Percentiles rank a stretch among this genome's conserved stretches.
phyloP scores from a whole-genome alignment of 164 flowering plant species.

The Malania oleifera region DNA sequence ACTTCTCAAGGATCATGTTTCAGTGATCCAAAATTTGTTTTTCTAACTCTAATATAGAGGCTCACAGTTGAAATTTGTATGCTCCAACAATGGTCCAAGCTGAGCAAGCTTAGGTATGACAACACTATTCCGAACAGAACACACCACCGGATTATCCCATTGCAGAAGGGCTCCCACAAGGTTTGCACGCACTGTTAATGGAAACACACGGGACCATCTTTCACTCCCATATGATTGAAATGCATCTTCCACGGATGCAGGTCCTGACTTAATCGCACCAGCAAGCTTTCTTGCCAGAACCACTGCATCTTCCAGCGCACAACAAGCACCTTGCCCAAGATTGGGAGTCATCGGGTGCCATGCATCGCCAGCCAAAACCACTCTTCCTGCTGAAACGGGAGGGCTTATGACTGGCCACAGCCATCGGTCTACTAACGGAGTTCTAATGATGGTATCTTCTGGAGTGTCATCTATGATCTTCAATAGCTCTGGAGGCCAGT shows the following conservation, averaged over 20 bases:
- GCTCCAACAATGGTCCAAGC: slow-evolving; percentile 77
- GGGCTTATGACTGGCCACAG: slow-evolving; percentile 77
- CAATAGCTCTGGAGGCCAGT: slow-evolving; percentile 63
- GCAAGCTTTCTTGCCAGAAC: slow-evolving; percentile 65
- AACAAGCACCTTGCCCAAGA: slow-evolving; percentile 95
- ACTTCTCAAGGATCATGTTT: not conserved
- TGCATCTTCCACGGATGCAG: slow-evolving; percentile 42
- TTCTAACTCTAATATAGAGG: slow-evolving; percentile 27
- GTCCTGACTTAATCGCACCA: slow-evolving; percentile 30
- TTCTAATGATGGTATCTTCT: slow-evolving; percentile 59
- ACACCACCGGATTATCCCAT: slow-evolving; percentile 70
- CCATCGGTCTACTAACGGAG: slow-evolving; percentile 82
- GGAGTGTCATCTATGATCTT: slow-evolving; percentile 55
- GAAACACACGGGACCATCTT: slow-evolving; percentile 80
- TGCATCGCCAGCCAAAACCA: slow-evolving; percentile 91
- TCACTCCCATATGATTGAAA: slow-evolving; percentile 50
- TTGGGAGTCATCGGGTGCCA: slow-evolving; percentile 99
- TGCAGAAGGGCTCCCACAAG: slow-evolving; percentile 71
- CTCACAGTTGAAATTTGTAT: slow-evolving; percentile 71
- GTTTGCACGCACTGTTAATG: slow-evolving; percentile 66
- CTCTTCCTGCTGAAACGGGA: slow-evolving; percentile 46
- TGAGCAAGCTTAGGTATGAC: slow-evolving; percentile 74
- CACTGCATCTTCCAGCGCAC: slow-evolving; percentile 86
- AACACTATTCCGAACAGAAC: slow-evolving; percentile 56
- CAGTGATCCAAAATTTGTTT: not conserved